phyloP scores from a whole-genome alignment of 2,329 filamentous ascomycete species.

The Xylaria sp. region DNA sequence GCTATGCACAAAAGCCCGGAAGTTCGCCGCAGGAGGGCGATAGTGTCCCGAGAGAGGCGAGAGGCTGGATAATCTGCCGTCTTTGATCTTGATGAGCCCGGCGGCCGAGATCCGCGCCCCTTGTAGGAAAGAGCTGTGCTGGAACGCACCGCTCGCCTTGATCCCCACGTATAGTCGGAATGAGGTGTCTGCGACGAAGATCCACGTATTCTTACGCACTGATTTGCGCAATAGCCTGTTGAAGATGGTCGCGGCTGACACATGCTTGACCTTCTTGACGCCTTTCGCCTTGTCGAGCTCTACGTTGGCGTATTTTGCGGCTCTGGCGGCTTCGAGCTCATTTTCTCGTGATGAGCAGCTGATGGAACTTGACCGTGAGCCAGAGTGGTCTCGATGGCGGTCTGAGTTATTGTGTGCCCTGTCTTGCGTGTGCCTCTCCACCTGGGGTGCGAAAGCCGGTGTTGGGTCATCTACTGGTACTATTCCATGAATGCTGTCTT shows the following conservation, averaged over 20 bases:
- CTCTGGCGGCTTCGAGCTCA: constrained; percentile 67
- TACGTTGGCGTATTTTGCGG: constrained; percentile 72
- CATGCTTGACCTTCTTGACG: constrained; percentile 64
- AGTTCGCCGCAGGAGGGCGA: constrained; percentile 83
- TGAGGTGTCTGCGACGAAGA: constrained; percentile 87
- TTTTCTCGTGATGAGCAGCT: constrained; percentile 54
- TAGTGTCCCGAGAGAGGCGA: constrained; percentile 84
- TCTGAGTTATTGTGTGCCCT: constrained; percentile 37
- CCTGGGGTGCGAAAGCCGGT: constrained; percentile 60
- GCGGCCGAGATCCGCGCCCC: constrained; percentile 84
- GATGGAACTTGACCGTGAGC: constrained; percentile 10
- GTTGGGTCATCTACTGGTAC: constrained; percentile 70
- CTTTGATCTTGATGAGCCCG: constrained; percentile 84
- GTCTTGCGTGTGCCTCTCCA: constrained; percentile 43
- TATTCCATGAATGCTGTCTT: constrained; percentile 81
- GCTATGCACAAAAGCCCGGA: constrained; percentile 80
- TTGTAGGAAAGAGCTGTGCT: constrained; percentile 89
- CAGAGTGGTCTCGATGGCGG: not conserved
- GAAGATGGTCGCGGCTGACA: constrained; percentile 77
- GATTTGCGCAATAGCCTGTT: constrained; percentile 82
- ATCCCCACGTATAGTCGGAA: constrained; percentile 90
- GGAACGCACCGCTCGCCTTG: constrained; percentile 87
- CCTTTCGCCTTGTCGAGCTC: constrained; percentile 70
- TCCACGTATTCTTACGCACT: constrained; percentile 90
- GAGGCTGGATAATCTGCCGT: constrained; percentile 78